Evolutionary conservation across 106 monocot species (phyloP), one percentile per base, ranked within the genome.

Genomic region (Vanilla planifolia): DNA sequence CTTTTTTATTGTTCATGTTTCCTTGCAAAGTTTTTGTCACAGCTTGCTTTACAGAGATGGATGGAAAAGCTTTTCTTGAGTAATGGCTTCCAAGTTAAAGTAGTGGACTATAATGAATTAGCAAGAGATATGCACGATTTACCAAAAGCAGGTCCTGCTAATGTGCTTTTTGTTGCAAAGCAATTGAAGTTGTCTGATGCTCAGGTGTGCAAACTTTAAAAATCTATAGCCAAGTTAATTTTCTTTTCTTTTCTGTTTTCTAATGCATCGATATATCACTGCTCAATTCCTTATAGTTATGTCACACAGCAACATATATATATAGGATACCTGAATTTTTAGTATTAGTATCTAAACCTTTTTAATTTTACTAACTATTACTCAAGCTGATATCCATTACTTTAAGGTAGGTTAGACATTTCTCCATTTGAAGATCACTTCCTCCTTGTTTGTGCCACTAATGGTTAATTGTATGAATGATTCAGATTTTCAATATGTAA

Each of bases 181-280:
- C 92, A 92, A 65, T 63, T 87, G 75, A 79, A 67, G 6, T 63
- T 80, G 28, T 92, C 92, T 69, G 92, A 92, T 76, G 75, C 74
- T 3, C 84, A 92, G 83, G 92, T 92, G 62, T 35, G 47, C 53
- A 14, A 13, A 11, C 24, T n/a, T n/a, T 50, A 50, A 24, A 50
- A 50, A 6, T 21, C 26, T 50, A 11, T 50, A 26, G 50, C 50
- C 26, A 26, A 3, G 1, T 25, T 21, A n/a, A 45, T 45, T 14
- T 45, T 45, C 45, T 17, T 2, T 5, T 45, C 20, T 45, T n/a
- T 9, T 23, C 21, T 40, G 40, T 2, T n/a, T n/a, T n/a, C n/a
- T n/a, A n/a, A n/a, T n/a, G n/a, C n/a, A n/a, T n/a, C n/a, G n/a
- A n/a, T n/a, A n/a, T n/a, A n/a, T n/a, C n/a, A n/a, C n/a, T n/a